Evolutionary conservation across 2,329 filamentous ascomycete genomes (phyloP), one percentile per base, ranked within the genome.

Genomic region (Epichloe glyceriae): DNA sequence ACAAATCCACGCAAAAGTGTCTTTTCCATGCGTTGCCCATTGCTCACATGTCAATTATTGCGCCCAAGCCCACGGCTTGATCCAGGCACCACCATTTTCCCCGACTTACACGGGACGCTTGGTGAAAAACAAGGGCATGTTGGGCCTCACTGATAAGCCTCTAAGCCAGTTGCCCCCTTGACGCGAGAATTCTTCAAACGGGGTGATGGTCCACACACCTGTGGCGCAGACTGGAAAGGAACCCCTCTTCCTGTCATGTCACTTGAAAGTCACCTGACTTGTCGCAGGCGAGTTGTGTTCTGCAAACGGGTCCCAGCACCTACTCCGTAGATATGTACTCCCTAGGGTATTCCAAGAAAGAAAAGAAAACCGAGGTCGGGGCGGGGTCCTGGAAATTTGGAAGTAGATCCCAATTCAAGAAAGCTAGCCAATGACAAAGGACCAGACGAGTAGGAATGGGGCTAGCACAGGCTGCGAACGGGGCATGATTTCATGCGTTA

Each of bases 221-320:
- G 50, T 52, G 50, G 50, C 50, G 50, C 50, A 49, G 12, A 8
- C 17, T 11, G 12, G 20, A 20, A 38, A 22, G 19, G 26, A 26
- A 4, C 19, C 35, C 19, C 35, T 22, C 33, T 17, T 26, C 20
- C 19, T 34, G 2, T 15, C 15, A 8, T 34, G 2, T 15, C 15
- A 8, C 8, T 22, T 20, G 10, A 34, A 35, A 39, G 46, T 49
- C 38, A 49, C 26, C 19, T 41, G 19, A 37, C 22, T 33, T 33
- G 42, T 33, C 42, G 22, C 15, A 30, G 19, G 34, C 5, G 4
- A 3, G 12, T 11, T 11, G n/a, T 48, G 22, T 15, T 44, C 46
- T 44, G 46, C 39, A 48, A 48, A 48, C 33, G 22, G 10, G 14
- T 34, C 47, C 37, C 12, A 10, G 22, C 26, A 17, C 26, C 26